phyloP scores from a whole-genome alignment of 192 early-diverging fungal species.

The Mortierella antarctica region DNA sequence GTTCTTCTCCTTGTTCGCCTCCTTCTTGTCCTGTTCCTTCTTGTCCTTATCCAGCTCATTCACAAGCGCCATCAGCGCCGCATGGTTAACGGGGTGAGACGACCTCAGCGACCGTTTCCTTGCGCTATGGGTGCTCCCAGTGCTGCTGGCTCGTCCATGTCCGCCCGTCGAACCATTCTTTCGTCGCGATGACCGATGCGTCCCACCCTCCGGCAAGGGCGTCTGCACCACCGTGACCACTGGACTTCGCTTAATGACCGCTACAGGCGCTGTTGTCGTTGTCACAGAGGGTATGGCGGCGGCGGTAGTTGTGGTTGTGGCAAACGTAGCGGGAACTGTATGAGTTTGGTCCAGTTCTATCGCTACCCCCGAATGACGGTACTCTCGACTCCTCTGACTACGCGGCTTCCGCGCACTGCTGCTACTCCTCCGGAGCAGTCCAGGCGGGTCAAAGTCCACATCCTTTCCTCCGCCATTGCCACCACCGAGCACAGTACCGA shows the following conservation, averaged over 20 bases:
- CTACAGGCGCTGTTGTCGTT: background rate
- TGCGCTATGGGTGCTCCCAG: constrained; percentile 12
- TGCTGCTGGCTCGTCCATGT: constrained; percentile 18
- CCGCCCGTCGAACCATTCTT: constrained; percentile 13
- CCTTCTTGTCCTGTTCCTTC: constrained; percentile 21
- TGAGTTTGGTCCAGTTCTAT: constrained; percentile 30
- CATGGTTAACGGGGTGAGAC: constrained; percentile 36
- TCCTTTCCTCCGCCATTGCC: constrained; percentile 3
- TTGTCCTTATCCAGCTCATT: constrained; percentile 47
- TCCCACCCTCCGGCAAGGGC: too few relatives aligned
- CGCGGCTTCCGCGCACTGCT: constrained; percentile 10
- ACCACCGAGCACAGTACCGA: background rate
- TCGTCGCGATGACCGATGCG: constrained; percentile 2
- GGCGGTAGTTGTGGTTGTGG: background rate
- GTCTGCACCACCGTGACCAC: too few relatives aligned
- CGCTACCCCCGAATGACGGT: constrained; percentile 15
- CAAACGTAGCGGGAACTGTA: background rate
- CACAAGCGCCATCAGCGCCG: constrained; percentile 41
- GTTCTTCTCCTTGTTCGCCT: constrained; percentile 9
- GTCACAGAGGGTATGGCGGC: background rate
- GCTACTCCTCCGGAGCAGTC: background rate
- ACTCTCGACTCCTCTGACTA: constrained; percentile 13
- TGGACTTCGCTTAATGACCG: background rate
- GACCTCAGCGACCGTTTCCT: constrained; percentile 40
- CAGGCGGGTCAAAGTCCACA: background rate